Evolutionary conservation across 768 basidiomycete genomes (phyloP), one percentile per base, ranked within the genome.

Genomic region (Melanogaster broomeanus): DNA sequence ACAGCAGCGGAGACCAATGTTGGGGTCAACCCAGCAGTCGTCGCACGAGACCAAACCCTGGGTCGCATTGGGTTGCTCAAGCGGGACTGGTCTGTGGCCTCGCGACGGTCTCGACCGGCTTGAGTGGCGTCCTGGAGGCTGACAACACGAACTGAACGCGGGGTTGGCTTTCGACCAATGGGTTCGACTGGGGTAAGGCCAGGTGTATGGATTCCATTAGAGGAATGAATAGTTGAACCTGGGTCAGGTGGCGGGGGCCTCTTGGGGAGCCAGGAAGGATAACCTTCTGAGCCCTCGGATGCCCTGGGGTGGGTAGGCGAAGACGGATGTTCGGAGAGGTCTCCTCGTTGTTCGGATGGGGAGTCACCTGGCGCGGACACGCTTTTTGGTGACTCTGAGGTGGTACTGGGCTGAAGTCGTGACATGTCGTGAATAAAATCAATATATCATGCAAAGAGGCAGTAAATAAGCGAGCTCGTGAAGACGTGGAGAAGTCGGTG

Each of bases 221-320:
- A 81, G 7, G 81, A 83, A 52, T 82, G 82, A 49, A 87, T 69
- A 2, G 87, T 89, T 10, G 87, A 87, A 4, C 80, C 79, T 3
- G 91, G 90, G 8, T 81, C 82, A 0, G 90, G 90, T 1, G 82
- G 87, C 15, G 83, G 84, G 3, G 91, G 90, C 13, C 90, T 78
- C 52, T 75, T 81, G 16, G 90, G 90, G 2, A 93, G 83, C 90
- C 90, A 93, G 21, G 87, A 85, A 3, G 90, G 90, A 64, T 93
- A 93, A 13, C 84, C 84, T 57, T 88, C 87, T 16, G 78, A 78
- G 45, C 68, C 58, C 59, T 81, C 79, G 45, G 68, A 72, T 2
- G 50, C 30, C 50, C 68, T 61, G 9, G 68, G 65, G 15, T 68
- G 67, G 45, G 69, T 61, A 2, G 71, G 71, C 35, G 71, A 65